Conservation (phyloP, 1,284 basidiomycete species). For the Cryptococcus sp. region DNA sequence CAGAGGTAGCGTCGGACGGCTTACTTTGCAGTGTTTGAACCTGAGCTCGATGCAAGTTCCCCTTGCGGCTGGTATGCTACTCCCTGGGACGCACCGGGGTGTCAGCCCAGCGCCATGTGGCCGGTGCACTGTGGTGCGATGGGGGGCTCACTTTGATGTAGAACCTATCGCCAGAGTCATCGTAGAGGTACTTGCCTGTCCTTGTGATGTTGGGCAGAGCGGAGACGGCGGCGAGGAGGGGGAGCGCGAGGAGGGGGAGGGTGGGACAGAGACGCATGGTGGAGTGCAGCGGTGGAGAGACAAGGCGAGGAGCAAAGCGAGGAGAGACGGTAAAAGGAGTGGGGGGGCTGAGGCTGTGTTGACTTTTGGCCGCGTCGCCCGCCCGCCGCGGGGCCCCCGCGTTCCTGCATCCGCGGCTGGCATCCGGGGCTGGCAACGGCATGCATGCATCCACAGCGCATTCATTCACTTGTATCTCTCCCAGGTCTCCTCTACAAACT, state of each 20-base stretch:
- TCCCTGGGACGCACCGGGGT: constrained; percentile 51
- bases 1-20: constrained; percentile 11
- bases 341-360: not conserved
- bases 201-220: constrained; percentile 45
- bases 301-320: not conserved
- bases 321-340: not conserved
- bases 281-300: not conserved
- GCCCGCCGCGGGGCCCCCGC: too few relatives aligned
- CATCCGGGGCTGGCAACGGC: too few relatives aligned
- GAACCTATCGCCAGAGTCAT: constrained; percentile 67
- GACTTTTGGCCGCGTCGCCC: too few relatives aligned
- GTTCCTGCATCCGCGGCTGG: too few relatives aligned
- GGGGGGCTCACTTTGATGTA: constrained; percentile 66
- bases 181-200: constrained; percentile 68
- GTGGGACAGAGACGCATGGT: not conserved
- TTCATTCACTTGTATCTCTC: not conserved
- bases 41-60: constrained; percentile 49
- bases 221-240: constrained; percentile 20
- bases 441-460: constrained; percentile 36
- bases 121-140: too few relatives aligned
- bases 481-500: constrained; percentile 18
- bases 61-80: constrained; percentile 87
- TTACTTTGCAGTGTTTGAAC: constrained; percentile 55
- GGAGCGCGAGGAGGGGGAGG: not conserved
- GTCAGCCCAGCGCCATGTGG: too few relatives aligned